phyloP scores from a whole-genome alignment of 768 basidiomycete species.

The Leccinum subtestaceum region DNA sequence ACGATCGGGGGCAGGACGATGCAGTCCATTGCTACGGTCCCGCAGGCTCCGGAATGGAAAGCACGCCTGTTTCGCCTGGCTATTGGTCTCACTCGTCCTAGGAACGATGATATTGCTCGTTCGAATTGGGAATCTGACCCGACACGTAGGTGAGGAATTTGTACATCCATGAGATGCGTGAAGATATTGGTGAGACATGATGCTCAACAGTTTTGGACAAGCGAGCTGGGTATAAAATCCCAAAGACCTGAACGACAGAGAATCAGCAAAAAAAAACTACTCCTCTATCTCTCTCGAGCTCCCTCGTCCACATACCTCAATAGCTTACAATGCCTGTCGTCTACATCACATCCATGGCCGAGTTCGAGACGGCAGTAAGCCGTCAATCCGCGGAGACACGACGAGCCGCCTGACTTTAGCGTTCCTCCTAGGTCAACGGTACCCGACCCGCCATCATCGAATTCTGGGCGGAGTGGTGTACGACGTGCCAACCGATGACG shows the following conservation, averaged over 20 bases:
- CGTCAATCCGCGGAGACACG: neutral
- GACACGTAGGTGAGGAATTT: slow-evolving; percentile 20
- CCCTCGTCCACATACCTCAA: slow-evolving; percentile 15
- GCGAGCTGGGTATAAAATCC: slow-evolving; percentile 30
- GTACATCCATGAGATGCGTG: slow-evolving; percentile 10
- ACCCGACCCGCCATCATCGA: slow-evolving; percentile 27
- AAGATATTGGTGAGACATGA: slow-evolving; percentile 17
- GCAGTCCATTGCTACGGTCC: slow-evolving; percentile 21
- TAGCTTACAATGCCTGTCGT: slow-evolving; percentile 21
- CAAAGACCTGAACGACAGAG: slow-evolving; percentile 7
- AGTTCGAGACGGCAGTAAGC: slow-evolving; percentile 25
- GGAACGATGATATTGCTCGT: slow-evolving; percentile 16
- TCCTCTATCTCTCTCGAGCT: slow-evolving; percentile 6
- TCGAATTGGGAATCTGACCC: slow-evolving; percentile 24
- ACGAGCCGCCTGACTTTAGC: slow-evolving; percentile 8
- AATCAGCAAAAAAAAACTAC: slow-evolving; percentile 18
- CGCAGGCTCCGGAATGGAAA: slow-evolving; percentile 29
- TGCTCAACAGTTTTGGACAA: slow-evolving; percentile 11
- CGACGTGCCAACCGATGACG: slow-evolving; percentile 22
- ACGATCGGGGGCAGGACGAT: slow-evolving; percentile 20
- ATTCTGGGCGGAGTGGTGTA: slow-evolving; percentile 34
- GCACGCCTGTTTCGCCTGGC: slow-evolving; percentile 31
- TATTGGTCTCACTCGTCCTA: slow-evolving; percentile 16
- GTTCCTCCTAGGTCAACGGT: slow-evolving; percentile 16
- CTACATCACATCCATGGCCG: slow-evolving; percentile 26